A percentile compares a stretch with the other conserved stretches of the same genome.
Conservation (phyloP, 495 filamentous ascomycete genomes). For the Pyrenula aspistea region DNA sequence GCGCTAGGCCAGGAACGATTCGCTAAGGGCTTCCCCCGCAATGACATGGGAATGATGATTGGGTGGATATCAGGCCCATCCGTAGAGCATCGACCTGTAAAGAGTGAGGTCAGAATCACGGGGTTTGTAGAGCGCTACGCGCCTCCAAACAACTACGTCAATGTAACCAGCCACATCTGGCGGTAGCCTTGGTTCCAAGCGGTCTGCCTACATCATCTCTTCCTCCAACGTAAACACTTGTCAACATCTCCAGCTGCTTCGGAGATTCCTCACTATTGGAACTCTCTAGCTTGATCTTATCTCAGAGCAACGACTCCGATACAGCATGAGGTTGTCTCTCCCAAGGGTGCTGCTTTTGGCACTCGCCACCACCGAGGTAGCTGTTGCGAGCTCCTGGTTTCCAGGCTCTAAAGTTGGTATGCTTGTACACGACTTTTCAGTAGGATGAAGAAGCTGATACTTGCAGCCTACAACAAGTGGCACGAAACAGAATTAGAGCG, state of each 20-base stretch:
- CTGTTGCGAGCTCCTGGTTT: constrained; percentile 66
- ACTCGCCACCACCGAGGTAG: constrained; percentile 52
- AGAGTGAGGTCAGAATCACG: background rate
- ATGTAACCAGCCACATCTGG: background rate
- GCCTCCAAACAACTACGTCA: background rate
- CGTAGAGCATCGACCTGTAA: background rate
- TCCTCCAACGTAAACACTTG: background rate
- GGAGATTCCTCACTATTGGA: too few relatives aligned
- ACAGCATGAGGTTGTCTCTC: constrained; percentile 62
- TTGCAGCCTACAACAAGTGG: constrained; percentile 92
- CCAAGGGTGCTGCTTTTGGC: constrained; percentile 55
- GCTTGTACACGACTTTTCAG: constrained; percentile 15
- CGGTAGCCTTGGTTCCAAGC: background rate
- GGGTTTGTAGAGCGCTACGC: background rate
- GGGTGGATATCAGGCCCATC: background rate
- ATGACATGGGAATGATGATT: background rate
- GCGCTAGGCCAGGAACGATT: background rate
- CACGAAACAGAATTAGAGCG: constrained; percentile 94
- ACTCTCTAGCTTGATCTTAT: too few relatives aligned
- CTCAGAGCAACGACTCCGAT: background rate
- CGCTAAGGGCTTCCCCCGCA: background rate
- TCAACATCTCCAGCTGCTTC: background rate
- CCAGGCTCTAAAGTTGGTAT: constrained; percentile 55
- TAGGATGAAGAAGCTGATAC: constrained; percentile 6
- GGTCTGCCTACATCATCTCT: background rate